Evolutionary conservation across 768 basidiomycete genomes (phyloP).

Genomic region (Stropharia rugosoannulata): DNA sequence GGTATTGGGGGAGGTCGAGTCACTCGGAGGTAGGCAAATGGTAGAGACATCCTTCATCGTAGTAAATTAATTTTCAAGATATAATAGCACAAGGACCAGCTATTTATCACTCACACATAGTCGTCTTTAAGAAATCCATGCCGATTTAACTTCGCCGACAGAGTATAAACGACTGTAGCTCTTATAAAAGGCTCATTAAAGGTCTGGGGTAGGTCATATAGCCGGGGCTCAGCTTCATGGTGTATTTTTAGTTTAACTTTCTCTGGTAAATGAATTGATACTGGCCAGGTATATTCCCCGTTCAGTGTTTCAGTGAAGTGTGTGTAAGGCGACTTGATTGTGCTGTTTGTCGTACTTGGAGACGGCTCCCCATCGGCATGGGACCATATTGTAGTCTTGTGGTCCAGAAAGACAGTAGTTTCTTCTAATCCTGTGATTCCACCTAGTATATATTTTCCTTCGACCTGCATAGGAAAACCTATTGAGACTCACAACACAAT

Average conservation of each 20-base stretch:
- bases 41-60: constrained; percentile 24
- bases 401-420: constrained; percentile 29
- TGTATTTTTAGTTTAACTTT: constrained; percentile 9
- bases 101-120: constrained; percentile 25
- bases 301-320: constrained; percentile 26
- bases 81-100: background rate
- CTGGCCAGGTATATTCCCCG: constrained; percentile 36
- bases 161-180: constrained; percentile 35
- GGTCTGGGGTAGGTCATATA: constrained; percentile 31
- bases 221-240: constrained; percentile 21
- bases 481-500: background rate
- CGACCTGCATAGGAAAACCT: background rate
- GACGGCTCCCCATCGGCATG: constrained; percentile 27
- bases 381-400: constrained; percentile 36
- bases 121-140: constrained; percentile 27
- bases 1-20: constrained; percentile 32
- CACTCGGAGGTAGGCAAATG: constrained; percentile 31
- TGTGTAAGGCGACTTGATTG: constrained; percentile 3
- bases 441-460: background rate
- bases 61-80: background rate
- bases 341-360: background rate
- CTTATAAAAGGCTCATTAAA: constrained; percentile 37
- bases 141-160: constrained; percentile 29
- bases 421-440: background rate
- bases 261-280: constrained; percentile 38